Percentiles rank a stretch among this genome's conserved stretches.
phyloP scores from a whole-genome alignment of 768 basidiomycete genomes.

The Hygrocybe coccinea region DNA sequence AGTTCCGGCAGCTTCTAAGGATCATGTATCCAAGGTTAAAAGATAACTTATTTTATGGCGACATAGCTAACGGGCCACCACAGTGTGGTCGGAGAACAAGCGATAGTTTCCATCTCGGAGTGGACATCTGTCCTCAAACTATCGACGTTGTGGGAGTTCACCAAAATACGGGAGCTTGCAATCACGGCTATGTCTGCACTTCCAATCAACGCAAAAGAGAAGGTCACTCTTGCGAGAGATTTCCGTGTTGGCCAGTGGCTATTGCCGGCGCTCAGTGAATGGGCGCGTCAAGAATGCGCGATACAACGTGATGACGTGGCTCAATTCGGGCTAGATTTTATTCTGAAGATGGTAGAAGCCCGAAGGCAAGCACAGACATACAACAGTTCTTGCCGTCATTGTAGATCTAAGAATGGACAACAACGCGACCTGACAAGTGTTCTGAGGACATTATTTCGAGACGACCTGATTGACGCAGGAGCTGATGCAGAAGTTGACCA shows the following conservation, averaged over 20 bases:
- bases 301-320: conserved; percentile 24
- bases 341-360: conserved; percentile 18
- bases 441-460: too few relatives aligned
- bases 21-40: conserved; percentile 25
- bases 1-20: conserved; percentile 23
- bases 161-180: conserved; percentile 24
- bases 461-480: too few relatives aligned
- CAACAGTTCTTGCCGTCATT: too few relatives aligned
- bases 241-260: conserved; percentile 34
- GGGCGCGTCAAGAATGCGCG: conserved; percentile 20
- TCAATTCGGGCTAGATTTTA: conserved; percentile 24
- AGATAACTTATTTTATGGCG: conserved; percentile 13
- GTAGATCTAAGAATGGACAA: too few relatives aligned
- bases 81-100: too few relatives aligned
- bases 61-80: too few relatives aligned
- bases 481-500: too few relatives aligned
- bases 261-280: conserved; percentile 23
- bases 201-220: conserved; percentile 20
- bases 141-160: conserved; percentile 32
- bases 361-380: neutral
- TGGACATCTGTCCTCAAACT: conserved; percentile 34
- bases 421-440: too few relatives aligned
- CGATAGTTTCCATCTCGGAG: too few relatives aligned
- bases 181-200: conserved; percentile 17
- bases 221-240: conserved; percentile 27